A percentile compares a stretch with the other conserved stretches of the same genome.
Evolutionary conservation across 2,329 filamentous ascomycete genomes (phyloP).

Genomic region (Scedosporium minutisporum): DNA sequence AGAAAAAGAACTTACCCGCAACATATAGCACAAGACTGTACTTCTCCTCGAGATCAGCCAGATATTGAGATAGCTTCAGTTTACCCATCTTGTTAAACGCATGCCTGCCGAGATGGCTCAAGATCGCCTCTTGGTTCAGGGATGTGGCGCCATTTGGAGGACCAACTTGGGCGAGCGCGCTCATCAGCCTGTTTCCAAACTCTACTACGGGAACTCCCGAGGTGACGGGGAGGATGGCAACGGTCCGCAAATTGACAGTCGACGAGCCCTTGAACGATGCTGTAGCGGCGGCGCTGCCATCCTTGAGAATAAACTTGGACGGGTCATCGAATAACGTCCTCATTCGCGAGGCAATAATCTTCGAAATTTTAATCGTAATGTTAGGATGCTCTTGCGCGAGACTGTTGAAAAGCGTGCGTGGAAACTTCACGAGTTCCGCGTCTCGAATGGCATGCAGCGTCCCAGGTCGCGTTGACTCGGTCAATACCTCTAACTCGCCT

Average conservation of each 20-base stretch:
- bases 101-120: slow-evolving; percentile 90
- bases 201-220: slow-evolving; percentile 88
- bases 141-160: slow-evolving; percentile 83
- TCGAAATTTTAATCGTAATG: slow-evolving; percentile 98
- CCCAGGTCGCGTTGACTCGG: slow-evolving; percentile 81
- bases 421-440: slow-evolving; percentile 92
- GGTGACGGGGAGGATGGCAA: slow-evolving; percentile 84
- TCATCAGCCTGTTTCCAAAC: slow-evolving; percentile 82
- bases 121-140: slow-evolving; percentile 83
- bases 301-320: slow-evolving; percentile 53
- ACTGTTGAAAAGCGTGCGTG: slow-evolving; percentile 93
- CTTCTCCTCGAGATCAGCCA: slow-evolving; percentile 94
- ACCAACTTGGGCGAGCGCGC: slow-evolving; percentile 80
- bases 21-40: slow-evolving; percentile 93
- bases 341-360: slow-evolving; percentile 96
- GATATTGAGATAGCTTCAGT: slow-evolving; percentile 86
- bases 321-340: slow-evolving; percentile 77
- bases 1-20: slow-evolving; percentile 47
- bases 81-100: slow-evolving; percentile 98
- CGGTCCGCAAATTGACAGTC: slow-evolving; percentile 83
- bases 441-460: slow-evolving; percentile 94
- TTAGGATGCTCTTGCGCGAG: slow-evolving; percentile 93
- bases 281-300: slow-evolving; percentile 49
- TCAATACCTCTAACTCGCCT: slow-evolving; percentile 92
- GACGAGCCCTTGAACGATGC: slow-evolving; percentile 58